Percentiles rank a stretch among this genome's conserved stretches.
phyloP scores from a whole-genome alignment of 371 early-diverging fungal species.

The Saksenaea vasiformis region DNA sequence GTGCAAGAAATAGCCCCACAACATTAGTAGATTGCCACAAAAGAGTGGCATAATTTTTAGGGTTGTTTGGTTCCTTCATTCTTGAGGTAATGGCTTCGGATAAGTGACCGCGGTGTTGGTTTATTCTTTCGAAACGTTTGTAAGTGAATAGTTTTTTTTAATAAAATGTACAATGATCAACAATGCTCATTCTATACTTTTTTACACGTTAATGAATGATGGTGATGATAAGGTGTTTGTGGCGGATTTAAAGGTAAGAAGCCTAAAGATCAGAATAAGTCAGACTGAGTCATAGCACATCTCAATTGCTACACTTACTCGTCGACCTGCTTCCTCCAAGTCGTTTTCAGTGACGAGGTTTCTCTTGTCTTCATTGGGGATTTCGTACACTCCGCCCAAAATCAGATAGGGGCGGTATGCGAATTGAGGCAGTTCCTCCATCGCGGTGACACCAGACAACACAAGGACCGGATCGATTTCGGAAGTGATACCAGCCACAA shows the following conservation, averaged over 20 bases:
- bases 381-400: slow-evolving; percentile 63
- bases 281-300: neutral
- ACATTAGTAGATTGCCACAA: too few species aligned
- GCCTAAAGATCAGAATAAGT: neutral
- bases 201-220: neutral
- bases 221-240: neutral
- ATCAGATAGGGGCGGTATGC: slow-evolving; percentile 66
- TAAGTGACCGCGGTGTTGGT: too few species aligned
- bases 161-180: slow-evolving; percentile 5
- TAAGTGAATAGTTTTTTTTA: neutral
- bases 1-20: too few species aligned
- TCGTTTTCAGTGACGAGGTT: slow-evolving; percentile 41
- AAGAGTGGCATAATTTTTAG: too few species aligned
- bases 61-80: too few species aligned
- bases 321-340: slow-evolving; percentile 46
- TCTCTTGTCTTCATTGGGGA: slow-evolving; percentile 47
- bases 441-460: slow-evolving; percentile 62
- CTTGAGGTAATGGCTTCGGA: too few species aligned
- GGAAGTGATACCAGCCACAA: slow-evolving; percentile 58
- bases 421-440: slow-evolving; percentile 49
- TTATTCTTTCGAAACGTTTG: neutral
- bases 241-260: neutral
- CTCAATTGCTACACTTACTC: slow-evolving; percentile 14
- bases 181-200: neutral
- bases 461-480: slow-evolving; percentile 70